Evolutionary conservation across 1,139 yeast species (phyloP), one percentile per base, ranked within the genome.

Genomic region (Starmera stellimalicola): DNA sequence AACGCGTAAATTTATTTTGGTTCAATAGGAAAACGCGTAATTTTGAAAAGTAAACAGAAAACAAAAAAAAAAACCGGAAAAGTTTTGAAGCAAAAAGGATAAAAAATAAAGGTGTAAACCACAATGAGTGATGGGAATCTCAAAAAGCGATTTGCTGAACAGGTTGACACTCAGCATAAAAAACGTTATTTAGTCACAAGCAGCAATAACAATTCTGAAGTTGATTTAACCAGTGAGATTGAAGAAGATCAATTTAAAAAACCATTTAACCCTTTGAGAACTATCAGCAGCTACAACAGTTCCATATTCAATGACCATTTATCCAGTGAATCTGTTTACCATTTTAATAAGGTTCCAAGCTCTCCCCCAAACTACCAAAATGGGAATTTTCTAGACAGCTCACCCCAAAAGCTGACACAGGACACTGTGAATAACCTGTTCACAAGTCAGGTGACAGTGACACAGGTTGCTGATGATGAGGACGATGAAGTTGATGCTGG

Each of bases 71-170:
- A 15, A 6, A 23, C 26, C 26, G 14, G 9, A 23, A 23, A 23
- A 9, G 14, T 23, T 12, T 15, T 15, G 6, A 23, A 23, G 14
- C 11, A n/a, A n/a, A n/a, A n/a, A n/a, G n/a, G n/a, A n/a, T n/a
- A n/a, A n/a, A n/a, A n/a, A n/a, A n/a, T n/a, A n/a, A n/a, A 8
- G 11, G 11, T 19, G 23, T 19, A 19, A 8, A 19, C 8, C 11
- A 19, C 8, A 8, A 19, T 19, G 11, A 19, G 23, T 19, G 23
- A 19, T 19, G 23, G 11, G 8, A 19, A 19, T 19, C 11, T 19
- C 11, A 42, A 47, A 34, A 52, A 47, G 38, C 41, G 52, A 31
- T 33, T 38, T 12, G 43, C 41, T 23, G 51, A 47, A 11, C 52
- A 49, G 37, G 46, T 48, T 9, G 49, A 46, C 5, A 42, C 35